Evolutionary conservation across 345 rosid genomes (phyloP).

Genomic region (Excoecaria agallocha): DNA sequence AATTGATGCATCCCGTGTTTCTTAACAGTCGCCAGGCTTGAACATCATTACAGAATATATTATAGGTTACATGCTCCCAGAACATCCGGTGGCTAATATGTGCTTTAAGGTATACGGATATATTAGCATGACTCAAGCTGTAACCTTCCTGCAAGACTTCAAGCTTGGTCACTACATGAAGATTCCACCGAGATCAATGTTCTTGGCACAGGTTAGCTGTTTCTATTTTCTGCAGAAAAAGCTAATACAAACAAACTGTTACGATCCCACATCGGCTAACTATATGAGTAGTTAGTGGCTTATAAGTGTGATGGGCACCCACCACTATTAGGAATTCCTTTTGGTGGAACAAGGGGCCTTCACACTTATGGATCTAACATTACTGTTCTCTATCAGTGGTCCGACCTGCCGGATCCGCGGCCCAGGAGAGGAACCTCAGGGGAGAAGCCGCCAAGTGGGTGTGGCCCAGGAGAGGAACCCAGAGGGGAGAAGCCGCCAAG

Average conservation of each 20-base stretch:
- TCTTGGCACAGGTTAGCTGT: constrained; percentile 62
- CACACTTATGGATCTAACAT: no score
- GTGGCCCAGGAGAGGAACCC: no score
- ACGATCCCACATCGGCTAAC: no score
- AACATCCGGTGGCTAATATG: constrained; percentile 85
- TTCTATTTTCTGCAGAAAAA: not conserved
- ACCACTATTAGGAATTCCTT: no score
- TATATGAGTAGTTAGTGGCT: no score
- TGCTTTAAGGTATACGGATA: constrained; percentile 89
- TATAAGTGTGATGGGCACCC: no score
- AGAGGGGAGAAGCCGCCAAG: no score
- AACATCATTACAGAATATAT: constrained; percentile 76
- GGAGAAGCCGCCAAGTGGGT: no score
- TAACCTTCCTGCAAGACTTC: constrained; percentile 63
- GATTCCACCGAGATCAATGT: constrained; percentile 85
- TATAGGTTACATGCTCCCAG: constrained; percentile 75
- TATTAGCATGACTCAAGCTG: constrained; percentile 77
- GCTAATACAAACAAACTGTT: not conserved
- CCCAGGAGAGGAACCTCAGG: no score
- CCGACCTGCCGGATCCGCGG: no score
- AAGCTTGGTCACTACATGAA: constrained; percentile 95
- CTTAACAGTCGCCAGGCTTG: constrained; percentile 54
- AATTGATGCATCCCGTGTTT: not conserved
- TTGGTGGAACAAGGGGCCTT: no score
- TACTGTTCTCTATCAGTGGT: no score